These are phyloP conservation scores for Sporopachydermia cereana DNA, from an alignment of 1,139 yeast species.

Conservation along the genomic window DNA sequence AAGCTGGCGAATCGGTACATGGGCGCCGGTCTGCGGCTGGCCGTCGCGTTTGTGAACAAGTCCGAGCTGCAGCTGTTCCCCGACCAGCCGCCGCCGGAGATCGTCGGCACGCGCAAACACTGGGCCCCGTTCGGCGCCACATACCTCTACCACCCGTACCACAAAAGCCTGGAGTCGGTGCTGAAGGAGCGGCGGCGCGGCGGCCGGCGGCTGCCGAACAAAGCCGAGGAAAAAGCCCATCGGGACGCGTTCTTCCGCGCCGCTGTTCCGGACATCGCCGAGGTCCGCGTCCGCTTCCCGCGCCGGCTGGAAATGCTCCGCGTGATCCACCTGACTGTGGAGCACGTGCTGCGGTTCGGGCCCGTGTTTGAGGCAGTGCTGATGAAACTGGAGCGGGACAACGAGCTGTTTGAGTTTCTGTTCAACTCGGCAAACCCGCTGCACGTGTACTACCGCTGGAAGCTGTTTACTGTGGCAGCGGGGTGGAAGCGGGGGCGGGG, in stretches of 20 bases:
- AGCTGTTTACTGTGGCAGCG: slow-evolving; percentile 11
- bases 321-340: slow-evolving; percentile 15
- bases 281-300: slow-evolving; percentile 11
- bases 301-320: slow-evolving; percentile 12
- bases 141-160: neutral
- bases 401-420: slow-evolving; percentile 18
- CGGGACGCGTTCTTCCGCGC: neutral
- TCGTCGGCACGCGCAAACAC: slow-evolving; percentile 5
- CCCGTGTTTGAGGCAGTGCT: slow-evolving; percentile 17
- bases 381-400: slow-evolving; percentile 16
- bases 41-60: neutral
- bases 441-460: slow-evolving; percentile 19
- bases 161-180: neutral
- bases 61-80: neutral
- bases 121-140: slow-evolving; percentile 4
- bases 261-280: neutral
- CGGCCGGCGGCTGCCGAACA: neutral
- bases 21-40: neutral
- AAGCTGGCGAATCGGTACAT: neutral
- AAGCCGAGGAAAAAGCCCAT: neutral
- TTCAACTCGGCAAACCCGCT: slow-evolving; percentile 12
- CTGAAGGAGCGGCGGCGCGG: neutral
- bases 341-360: slow-evolving; percentile 16
- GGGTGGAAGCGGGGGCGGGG: neutral
- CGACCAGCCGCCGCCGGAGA: neutral